Conservation (phyloP, 306 rosid genomes). For the Malus asiatica region DNA sequence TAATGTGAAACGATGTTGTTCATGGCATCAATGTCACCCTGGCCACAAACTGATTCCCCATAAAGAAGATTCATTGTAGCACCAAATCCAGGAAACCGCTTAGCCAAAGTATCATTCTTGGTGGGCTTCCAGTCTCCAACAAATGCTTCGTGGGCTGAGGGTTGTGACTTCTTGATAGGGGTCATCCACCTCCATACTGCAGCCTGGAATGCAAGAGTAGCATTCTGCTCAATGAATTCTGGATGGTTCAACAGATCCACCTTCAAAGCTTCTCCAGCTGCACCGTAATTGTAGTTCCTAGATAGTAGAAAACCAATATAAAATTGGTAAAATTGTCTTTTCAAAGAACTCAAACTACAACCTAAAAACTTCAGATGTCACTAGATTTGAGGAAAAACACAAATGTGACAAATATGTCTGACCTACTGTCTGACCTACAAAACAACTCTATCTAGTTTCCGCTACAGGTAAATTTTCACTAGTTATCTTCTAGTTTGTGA, state of each 20-base stretch:
- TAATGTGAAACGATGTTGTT: slow-evolving; percentile 72
- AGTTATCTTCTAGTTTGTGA: not conserved
- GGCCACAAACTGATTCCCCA: slow-evolving; percentile 64
- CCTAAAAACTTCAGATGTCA: not conserved
- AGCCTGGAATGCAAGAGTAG: slow-evolving; percentile 88
- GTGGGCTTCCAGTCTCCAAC: slow-evolving; percentile 94
- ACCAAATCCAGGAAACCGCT: slow-evolving; percentile 83
- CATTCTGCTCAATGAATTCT: slow-evolving; percentile 91
- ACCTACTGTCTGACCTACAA: not conserved
- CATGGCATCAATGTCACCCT: slow-evolving; percentile 79
- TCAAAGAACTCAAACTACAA: not conserved
- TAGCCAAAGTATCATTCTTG: slow-evolving; percentile 68
- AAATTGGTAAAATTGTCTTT: not conserved
- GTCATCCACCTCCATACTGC: slow-evolving; percentile 92
- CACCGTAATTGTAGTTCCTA: slow-evolving; percentile 95
- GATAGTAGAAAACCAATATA: slow-evolving; percentile 9
- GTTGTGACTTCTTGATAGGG: slow-evolving; percentile 65
- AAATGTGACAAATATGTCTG: too few species aligned
- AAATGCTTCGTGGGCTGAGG: slow-evolving; percentile 75
- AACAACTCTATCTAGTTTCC: not conserved
- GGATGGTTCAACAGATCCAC: slow-evolving; percentile 70
- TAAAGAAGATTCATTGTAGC: slow-evolving; percentile 88
- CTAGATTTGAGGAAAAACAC: too few species aligned
- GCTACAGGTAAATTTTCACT: not conserved
- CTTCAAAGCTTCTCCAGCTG: slow-evolving; percentile 64